phyloP scores from a whole-genome alignment of 208 protist genomes.

The Tritrichomonas musculus region DNA sequence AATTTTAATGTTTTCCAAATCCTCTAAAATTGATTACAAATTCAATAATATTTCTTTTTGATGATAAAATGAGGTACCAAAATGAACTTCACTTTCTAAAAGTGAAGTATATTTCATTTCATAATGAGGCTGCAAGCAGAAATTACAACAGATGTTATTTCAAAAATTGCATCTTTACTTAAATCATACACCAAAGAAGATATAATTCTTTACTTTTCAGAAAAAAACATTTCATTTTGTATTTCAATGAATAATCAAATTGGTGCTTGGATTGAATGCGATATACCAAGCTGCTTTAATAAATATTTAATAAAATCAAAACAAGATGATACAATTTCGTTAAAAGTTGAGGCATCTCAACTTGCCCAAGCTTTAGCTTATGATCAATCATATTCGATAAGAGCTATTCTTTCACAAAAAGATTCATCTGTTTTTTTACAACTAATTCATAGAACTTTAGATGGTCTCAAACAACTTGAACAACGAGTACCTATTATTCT shows the following conservation, averaged over 20 bases:
- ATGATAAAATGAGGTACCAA: no score
- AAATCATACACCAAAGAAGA: background rate
- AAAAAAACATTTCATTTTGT: background rate
- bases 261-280: background rate
- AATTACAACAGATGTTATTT: background rate
- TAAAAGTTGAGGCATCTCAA: background rate
- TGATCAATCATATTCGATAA: background rate
- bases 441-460: background rate
- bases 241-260: background rate
- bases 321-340: background rate
- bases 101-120: background rate
- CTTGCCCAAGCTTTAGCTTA: background rate
- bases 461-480: background rate
- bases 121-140: background rate
- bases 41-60: no score
- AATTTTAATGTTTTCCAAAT: no score
- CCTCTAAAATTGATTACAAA: no score
- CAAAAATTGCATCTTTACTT: background rate
- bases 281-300: background rate
- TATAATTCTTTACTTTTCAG: background rate
- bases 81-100: no score
- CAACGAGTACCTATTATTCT: background rate
- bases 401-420: background rate
- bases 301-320: background rate
- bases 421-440: background rate